Evolutionary conservation across 371 early-diverging fungal genomes (phyloP).

Genomic region (Fennellomyces sp.): DNA sequence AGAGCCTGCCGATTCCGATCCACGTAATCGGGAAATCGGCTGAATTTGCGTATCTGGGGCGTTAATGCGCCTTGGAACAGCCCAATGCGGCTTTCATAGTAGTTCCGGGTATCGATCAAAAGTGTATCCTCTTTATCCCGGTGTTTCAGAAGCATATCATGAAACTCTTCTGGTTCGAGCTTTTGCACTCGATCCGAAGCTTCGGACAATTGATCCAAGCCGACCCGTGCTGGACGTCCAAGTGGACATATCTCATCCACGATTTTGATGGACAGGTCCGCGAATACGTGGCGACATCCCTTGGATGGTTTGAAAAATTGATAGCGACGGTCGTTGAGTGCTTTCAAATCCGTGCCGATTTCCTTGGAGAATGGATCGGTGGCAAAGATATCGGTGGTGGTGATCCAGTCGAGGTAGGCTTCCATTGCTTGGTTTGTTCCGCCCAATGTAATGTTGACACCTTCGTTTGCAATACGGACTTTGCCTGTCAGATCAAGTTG

Average conservation of each 20-base stretch:
- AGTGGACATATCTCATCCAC: constrained; percentile 77
- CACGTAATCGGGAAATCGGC: constrained; percentile 64
- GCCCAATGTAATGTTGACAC: constrained; percentile 71
- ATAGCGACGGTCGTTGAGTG: constrained; percentile 9
- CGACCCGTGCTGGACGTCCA: constrained; percentile 33
- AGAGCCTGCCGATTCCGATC: constrained; percentile 52
- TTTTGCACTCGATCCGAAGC: constrained; percentile 29
- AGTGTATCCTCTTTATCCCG: constrained; percentile 39
- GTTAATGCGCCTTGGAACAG: constrained; percentile 61
- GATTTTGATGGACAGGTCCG: constrained; percentile 58
- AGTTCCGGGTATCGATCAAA: constrained; percentile 70
- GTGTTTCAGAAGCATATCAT: constrained; percentile 30
- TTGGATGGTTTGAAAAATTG: constrained; percentile 71
- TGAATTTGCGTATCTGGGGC: constrained; percentile 72
- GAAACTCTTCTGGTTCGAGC: constrained; percentile 19
- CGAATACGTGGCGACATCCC: constrained; percentile 73
- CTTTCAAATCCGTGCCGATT: not conserved
- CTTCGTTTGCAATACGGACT: constrained; percentile 64
- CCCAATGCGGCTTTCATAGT: constrained; percentile 73
- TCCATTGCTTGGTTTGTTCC: constrained; percentile 46
- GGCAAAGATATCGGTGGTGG: constrained; percentile 14
- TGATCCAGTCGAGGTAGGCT: constrained; percentile 52
- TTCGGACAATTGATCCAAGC: constrained; percentile 12
- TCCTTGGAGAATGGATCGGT: not conserved
- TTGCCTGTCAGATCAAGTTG: constrained; percentile 60